Evolutionary conservation across 768 basidiomycete genomes (phyloP).

Genomic region (Aureoboletus auriporus): DNA sequence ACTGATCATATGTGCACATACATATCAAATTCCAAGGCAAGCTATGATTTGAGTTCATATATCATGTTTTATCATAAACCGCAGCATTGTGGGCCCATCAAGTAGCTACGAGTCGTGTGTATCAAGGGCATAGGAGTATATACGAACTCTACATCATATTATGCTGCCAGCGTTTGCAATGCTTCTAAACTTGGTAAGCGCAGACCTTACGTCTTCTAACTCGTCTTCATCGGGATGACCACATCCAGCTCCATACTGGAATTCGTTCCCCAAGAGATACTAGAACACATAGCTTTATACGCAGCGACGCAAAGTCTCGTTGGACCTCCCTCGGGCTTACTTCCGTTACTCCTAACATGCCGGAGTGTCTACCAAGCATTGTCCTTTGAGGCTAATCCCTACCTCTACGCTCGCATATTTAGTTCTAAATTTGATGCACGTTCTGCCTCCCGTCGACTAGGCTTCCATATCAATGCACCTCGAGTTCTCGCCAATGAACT

Average conservation of each 20-base stretch:
- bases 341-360: constrained; percentile 52
- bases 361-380: constrained; percentile 46
- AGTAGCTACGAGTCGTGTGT: not conserved
- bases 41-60: no score
- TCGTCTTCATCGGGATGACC: constrained; percentile 9
- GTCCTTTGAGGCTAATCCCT: constrained; percentile 52
- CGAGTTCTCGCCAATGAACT: constrained; percentile 58
- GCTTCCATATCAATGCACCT: constrained; percentile 37
- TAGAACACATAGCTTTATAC: constrained; percentile 75
- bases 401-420: constrained; percentile 73
- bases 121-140: not conserved
- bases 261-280: constrained; percentile 67
- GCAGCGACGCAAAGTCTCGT: constrained; percentile 47
- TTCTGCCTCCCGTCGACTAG: constrained; percentile 48
- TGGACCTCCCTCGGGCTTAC: constrained; percentile 59
- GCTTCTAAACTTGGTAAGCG: constrained; percentile 7
- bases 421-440: constrained; percentile 59
- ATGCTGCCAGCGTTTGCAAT: not conserved
- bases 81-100: no score
- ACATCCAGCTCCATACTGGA: constrained; percentile 31
- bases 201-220: not conserved
- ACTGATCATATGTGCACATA: no score
- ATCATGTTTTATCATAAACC: no score
- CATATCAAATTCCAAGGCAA: not conserved
- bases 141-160: no score